Percentiles rank a stretch among this genome's conserved stretches.
phyloP scores from a whole-genome alignment of 805 yeast genomes.

The Pichia californica region DNA sequence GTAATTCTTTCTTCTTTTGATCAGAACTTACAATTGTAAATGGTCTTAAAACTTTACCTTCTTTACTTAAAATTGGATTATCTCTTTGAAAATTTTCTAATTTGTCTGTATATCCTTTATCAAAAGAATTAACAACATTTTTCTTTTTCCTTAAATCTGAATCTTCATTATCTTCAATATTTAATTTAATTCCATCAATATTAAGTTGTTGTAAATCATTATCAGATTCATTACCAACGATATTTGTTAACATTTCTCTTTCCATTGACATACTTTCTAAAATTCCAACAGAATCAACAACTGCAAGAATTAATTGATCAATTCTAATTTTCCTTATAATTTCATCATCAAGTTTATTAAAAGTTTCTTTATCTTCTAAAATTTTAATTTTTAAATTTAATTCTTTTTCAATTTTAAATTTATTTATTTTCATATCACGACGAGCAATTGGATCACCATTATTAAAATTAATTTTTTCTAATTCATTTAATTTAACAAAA shows the following conservation, averaged over 20 bases:
- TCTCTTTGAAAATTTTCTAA: constrained; percentile 37
- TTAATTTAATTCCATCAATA: constrained; percentile 8
- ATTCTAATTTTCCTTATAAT: constrained; percentile 46
- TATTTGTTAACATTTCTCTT: constrained; percentile 48
- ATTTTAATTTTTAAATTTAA: constrained; percentile 38
- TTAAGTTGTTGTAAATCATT: constrained; percentile 16
- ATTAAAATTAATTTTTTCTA: constrained; percentile 3
- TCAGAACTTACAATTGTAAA: constrained; percentile 60
- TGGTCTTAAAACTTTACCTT: constrained; percentile 78
- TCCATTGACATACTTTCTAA: constrained; percentile 63
- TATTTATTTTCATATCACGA: constrained; percentile 69
- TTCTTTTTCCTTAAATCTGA: constrained; percentile 11
- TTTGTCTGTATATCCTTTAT: constrained; percentile 56
- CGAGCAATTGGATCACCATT: constrained; percentile 35
- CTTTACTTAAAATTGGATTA: constrained; percentile 47
- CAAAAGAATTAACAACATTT: constrained; percentile 18
- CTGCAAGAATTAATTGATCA: constrained; percentile 47
- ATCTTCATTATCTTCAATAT: constrained; percentile 10
- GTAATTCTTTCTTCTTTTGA: constrained; percentile 43
- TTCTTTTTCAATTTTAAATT: constrained; percentile 54
- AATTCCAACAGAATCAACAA: constrained; percentile 46
- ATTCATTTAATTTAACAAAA: constrained; percentile 9
- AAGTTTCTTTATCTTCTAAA: constrained; percentile 31
- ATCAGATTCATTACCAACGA: constrained; percentile 16
- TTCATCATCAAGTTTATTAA: constrained; percentile 55